Percentiles rank a stretch among this genome's conserved stretches.
phyloP scores from a whole-genome alignment of 192 early-diverging fungal species.

The Entomortierella chlamydospora region DNA sequence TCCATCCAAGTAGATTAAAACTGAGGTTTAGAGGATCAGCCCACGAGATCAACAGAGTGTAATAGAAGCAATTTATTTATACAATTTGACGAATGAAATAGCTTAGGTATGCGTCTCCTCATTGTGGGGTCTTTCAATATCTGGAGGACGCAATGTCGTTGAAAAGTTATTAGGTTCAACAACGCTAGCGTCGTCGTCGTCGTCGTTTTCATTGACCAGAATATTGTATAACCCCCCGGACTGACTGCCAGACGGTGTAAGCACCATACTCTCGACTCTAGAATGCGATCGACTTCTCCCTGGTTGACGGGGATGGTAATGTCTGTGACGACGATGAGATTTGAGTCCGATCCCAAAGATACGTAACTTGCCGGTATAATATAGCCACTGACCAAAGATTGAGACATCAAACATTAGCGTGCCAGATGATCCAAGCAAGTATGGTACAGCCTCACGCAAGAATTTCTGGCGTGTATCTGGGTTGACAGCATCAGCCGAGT shows the following conservation, averaged over 20 bases:
- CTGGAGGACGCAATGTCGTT: background rate
- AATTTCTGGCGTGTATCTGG: slow-evolving; percentile 25
- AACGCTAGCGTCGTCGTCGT: slow-evolving; percentile 12
- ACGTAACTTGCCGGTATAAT: slow-evolving; percentile 38
- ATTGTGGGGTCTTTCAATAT: background rate
- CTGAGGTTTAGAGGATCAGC: too few relatives aligned
- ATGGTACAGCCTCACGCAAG: slow-evolving; percentile 59
- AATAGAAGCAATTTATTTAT: too few relatives aligned
- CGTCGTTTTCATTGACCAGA: slow-evolving; percentile 38
- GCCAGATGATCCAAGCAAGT: slow-evolving; percentile 75
- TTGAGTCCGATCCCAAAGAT: background rate
- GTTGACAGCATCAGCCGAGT: slow-evolving; percentile 22
- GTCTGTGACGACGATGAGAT: slow-evolving; percentile 20
- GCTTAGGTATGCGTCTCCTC: background rate
- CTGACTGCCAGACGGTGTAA: slow-evolving; percentile 41
- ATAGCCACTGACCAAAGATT: slow-evolving; percentile 69
- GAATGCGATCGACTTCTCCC: slow-evolving; percentile 19
- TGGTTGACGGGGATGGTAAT: slow-evolving; percentile 11
- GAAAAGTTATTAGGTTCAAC: background rate
- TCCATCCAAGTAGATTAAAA: too few relatives aligned
- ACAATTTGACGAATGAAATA: too few relatives aligned
- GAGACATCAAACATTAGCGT: slow-evolving; percentile 78
- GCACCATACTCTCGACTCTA: slow-evolving; percentile 35
- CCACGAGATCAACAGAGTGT: too few relatives aligned
- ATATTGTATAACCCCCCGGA: slow-evolving; percentile 29